Evolutionary conservation across 169 alveolate species (phyloP), one percentile per base, ranked within the genome.

Genomic region (Eimeria necatrix): DNA sequence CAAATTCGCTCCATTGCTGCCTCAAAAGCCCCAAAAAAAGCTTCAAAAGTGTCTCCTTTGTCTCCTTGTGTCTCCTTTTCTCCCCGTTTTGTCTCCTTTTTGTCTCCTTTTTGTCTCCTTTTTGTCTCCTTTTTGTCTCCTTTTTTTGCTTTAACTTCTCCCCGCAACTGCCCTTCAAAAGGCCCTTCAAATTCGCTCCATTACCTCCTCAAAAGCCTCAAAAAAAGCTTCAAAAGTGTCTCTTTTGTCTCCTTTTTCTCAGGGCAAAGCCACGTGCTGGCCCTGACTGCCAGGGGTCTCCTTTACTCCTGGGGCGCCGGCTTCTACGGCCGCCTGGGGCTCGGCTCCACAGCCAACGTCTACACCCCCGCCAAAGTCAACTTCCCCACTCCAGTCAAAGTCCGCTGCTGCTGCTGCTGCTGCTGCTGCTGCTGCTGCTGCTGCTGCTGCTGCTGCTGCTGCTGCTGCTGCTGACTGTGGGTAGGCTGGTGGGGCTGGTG

Each of bases 251-350:
- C n/a, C n/a, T n/a, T n/a, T n/a, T n/a, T n/a, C n/a, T n/a, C 22
- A 71, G 96, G 89, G 3, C 48, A 18, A 60, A 78, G 95, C 48
- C 99, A 98, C 90, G 94, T 98, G 48, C 73, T 98, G 59, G 97
- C 96, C 18, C 53, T 98, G 49, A 95, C 98, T 10, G 96, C 95
- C 22, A 91, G 91, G 4, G 98, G 98, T 10, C 93, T 86, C 7
- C 53, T 98, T 26, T 97, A 96, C 71, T 96, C 97, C n/a, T 96
- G 98, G 96, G 99, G 99, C 0, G 97, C 97, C 18, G 98, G 98
- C 8, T 96, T 89, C 81, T 96, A 96, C 91, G 98, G 98, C 10
- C 95, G 96, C 20, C 91, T 96, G 6, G 97, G 97, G 18, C 68
- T 86, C 0, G 96, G 95, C 0, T 61, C 48, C 20, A 64, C 95